Evolutionary conservation across 345 rosid species (phyloP).

Genomic region (Rhodamnia rubescens): DNA sequence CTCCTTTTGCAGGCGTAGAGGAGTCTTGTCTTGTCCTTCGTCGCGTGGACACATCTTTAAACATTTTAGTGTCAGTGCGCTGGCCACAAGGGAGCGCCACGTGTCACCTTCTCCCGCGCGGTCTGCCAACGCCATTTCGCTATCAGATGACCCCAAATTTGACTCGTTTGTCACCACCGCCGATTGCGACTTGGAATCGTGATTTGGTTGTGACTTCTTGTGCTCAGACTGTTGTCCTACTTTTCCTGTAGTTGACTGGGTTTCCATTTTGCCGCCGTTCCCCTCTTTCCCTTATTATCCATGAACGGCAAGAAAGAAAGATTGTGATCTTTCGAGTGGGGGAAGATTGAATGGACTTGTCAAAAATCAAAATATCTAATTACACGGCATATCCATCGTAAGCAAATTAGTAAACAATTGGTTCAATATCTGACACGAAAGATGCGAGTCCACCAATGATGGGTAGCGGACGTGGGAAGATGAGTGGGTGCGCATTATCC

Average conservation of each 20-base stretch:
- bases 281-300: neutral
- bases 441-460: too few species aligned
- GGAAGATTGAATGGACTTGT: neutral
- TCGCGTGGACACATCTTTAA: too few species aligned
- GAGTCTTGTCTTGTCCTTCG: too few species aligned
- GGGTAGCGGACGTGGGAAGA: too few species aligned
- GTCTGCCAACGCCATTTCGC: neutral
- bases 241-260: neutral
- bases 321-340: too few species aligned
- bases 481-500: too few species aligned
- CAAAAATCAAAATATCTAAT: neutral
- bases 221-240: neutral
- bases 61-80: neutral
- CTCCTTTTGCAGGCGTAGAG: too few species aligned
- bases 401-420: too few species aligned
- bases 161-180: neutral
- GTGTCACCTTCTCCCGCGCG: neutral
- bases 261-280: neutral
- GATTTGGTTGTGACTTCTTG: neutral
- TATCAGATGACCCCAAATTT: neutral
- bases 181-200: neutral
- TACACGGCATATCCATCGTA: too few species aligned
- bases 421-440: too few species aligned
- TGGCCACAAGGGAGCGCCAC: neutral
- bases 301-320: too few species aligned